Conservation (phyloP, 495 filamentous ascomycete genomes). For the Podospora didyma region DNA sequence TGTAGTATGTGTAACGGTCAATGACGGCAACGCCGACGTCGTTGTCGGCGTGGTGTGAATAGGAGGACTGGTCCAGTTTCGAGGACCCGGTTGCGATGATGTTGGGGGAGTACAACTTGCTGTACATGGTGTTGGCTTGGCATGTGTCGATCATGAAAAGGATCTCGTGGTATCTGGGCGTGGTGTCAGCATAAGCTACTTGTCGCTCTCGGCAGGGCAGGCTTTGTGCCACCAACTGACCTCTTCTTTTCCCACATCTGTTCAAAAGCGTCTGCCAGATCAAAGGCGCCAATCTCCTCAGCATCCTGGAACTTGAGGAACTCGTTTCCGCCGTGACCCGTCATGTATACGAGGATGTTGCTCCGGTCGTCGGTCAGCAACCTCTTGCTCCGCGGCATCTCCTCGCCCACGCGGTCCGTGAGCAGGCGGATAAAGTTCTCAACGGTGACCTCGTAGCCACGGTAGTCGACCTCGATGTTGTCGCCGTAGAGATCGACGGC, state of each 20-base stretch:
- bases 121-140: constrained; percentile 99
- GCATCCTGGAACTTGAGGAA: constrained; percentile 98
- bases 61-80: constrained; percentile 89
- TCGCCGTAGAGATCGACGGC: constrained; percentile 95
- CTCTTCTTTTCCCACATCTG: constrained; percentile 99
- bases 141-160: constrained; percentile 99
- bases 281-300: constrained; percentile 94
- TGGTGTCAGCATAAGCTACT: constrained; percentile 3
- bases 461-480: constrained; percentile 98
- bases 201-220: too few species aligned
- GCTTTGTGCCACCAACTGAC: constrained; percentile 34
- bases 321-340: constrained; percentile 96
- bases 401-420: constrained; percentile 87
- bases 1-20: constrained; percentile 97
- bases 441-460: constrained; percentile 97
- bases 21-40: constrained; percentile 96
- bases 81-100: constrained; percentile 94
- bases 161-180: constrained; percentile 74
- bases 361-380: constrained; percentile 88
- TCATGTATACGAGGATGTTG: constrained; percentile 99
- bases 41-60: constrained; percentile 96
- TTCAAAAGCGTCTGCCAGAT: constrained; percentile 94
- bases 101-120: constrained; percentile 93
- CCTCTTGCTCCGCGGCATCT: constrained; percentile 90
- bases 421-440: constrained; percentile 96